Conservation (phyloP, 129 eudicot species). For the Lactuca saligna region DNA sequence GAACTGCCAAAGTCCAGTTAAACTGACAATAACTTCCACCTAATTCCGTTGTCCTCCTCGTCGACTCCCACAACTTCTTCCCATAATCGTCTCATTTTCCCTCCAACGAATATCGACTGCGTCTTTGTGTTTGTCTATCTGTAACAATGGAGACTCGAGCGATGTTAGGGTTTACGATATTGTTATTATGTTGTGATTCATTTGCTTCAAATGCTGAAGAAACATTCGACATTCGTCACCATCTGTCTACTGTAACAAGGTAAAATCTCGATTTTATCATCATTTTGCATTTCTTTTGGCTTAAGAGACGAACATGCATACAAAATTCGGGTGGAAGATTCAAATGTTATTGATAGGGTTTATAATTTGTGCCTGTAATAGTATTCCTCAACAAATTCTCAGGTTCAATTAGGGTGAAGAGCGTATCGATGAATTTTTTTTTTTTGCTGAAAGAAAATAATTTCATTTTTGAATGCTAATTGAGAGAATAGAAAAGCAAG, state of each 20-base stretch:
- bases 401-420: background rate
- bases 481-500: background rate
- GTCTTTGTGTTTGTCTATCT: background rate
- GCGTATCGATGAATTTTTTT: background rate
- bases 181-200: background rate
- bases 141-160: background rate
- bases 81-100: background rate
- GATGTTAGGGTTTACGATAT: background rate
- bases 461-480: background rate
- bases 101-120: background rate
- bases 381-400: background rate
- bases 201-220: conserved; percentile 1
- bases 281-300: background rate
- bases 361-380: background rate
- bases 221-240: background rate
- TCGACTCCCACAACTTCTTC: background rate
- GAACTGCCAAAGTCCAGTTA: background rate
- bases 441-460: background rate
- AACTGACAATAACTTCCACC: conserved; percentile 6
- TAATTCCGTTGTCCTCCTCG: conserved; percentile 2
- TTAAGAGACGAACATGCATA: background rate
- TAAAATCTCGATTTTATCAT: conserved; percentile 1
- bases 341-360: background rate
- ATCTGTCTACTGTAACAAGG: conserved; percentile 7
- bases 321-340: background rate